Conservation (phyloP, 345 rosid species). For the Sapria himalayana region DNA sequence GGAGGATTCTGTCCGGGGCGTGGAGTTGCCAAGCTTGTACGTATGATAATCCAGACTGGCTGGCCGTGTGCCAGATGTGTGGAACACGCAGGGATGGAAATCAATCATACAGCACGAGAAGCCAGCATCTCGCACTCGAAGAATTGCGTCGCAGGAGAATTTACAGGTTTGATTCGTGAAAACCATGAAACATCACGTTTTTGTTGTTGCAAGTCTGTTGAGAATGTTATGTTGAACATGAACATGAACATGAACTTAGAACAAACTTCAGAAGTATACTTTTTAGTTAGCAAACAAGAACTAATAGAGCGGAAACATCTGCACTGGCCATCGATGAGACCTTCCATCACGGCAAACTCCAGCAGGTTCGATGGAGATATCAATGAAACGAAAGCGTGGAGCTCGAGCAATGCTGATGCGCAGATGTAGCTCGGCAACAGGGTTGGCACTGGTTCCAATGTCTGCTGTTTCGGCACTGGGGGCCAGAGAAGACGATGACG, state of each 20-base stretch:
- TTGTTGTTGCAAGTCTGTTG: too few relatives aligned
- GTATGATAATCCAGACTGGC: slow-evolving; percentile 46
- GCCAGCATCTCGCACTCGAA: slow-evolving; percentile 23
- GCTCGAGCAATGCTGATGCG: slow-evolving; percentile 75
- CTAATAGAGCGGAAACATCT: slow-evolving; percentile 51
- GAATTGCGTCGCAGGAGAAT: slow-evolving; percentile 69
- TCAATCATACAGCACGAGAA: slow-evolving; percentile 12
- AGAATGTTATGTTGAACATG: too few relatives aligned
- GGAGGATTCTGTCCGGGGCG: slow-evolving; percentile 18
- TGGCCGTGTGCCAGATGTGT: slow-evolving; percentile 63
- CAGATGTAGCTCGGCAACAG: slow-evolving; percentile 38
- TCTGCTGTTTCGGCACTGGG: slow-evolving; percentile 13
- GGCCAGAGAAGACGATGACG: slow-evolving; percentile 9
- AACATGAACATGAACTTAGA: too few relatives aligned
- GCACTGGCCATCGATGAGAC: slow-evolving; percentile 48
- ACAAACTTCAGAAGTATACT: too few relatives aligned
- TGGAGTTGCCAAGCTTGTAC: slow-evolving; percentile 96
- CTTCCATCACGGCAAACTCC: slow-evolving; percentile 28
- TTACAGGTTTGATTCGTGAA: slow-evolving; percentile 48
- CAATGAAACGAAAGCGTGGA: slow-evolving; percentile 60
- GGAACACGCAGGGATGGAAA: slow-evolving; percentile 30
- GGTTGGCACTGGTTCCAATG: slow-evolving; percentile 34
- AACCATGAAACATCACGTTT: too few relatives aligned
- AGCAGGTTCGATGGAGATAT: slow-evolving; percentile 54
- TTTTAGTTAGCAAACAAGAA: too few relatives aligned